phyloP scores from a whole-genome alignment of 2,329 filamentous ascomycete species.

The Aspergillus sp. region DNA sequence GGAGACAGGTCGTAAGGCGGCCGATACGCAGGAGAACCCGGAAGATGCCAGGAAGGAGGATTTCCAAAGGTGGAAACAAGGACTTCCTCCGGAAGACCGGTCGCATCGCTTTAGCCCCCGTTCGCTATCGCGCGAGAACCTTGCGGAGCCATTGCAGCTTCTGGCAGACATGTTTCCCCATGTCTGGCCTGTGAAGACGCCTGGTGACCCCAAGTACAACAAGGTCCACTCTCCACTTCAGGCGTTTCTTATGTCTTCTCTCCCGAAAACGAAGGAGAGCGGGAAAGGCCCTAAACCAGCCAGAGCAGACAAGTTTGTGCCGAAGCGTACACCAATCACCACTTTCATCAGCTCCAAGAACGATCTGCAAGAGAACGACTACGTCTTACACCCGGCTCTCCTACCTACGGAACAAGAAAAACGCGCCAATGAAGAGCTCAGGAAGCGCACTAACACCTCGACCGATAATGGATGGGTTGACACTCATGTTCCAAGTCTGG shows the following conservation, averaged over 20 bases:
- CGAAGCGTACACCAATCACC: conserved; percentile 74
- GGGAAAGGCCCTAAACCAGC: conserved; percentile 53
- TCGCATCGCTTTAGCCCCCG: conserved; percentile 30
- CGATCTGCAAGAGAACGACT: conserved; percentile 77
- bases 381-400: conserved; percentile 72
- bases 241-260: conserved; percentile 70
- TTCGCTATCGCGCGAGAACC: conserved; percentile 20
- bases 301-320: conserved; percentile 60
- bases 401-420: conserved; percentile 54
- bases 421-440: conserved; percentile 46
- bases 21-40: neutral
- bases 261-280: conserved; percentile 61
- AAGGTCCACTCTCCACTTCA: conserved; percentile 82
- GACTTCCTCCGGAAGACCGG: conserved; percentile 27
- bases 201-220: conserved; percentile 73
- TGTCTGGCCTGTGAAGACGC: conserved; percentile 81
- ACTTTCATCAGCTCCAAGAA: conserved; percentile 65
- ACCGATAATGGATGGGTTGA: conserved; percentile 70
- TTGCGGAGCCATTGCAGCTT: conserved; percentile 51
- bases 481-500: conserved; percentile 59
- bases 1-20: conserved; percentile 3
- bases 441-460: conserved; percentile 46
- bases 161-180: conserved; percentile 79
- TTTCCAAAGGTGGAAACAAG: conserved; percentile 35
- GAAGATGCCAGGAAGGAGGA: conserved; percentile 16